Evolutionary conservation across 2,329 filamentous ascomycete genomes (phyloP).

Genomic region (Fusarium sp.): DNA sequence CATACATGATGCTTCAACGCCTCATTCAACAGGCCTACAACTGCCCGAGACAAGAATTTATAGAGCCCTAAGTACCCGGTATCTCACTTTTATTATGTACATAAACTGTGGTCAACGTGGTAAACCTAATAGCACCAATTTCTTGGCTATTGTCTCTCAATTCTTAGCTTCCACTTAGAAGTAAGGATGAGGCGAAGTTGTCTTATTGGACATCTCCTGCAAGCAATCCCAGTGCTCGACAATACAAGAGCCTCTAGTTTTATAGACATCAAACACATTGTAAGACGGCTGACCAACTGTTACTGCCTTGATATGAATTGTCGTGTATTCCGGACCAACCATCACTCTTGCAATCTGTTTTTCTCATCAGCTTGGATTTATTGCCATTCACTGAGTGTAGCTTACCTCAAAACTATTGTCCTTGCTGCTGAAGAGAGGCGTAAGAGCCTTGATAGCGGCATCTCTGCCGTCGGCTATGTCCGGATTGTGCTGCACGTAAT

Average conservation of each 20-base stretch:
- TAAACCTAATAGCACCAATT: too few species aligned
- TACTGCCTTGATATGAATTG: background rate
- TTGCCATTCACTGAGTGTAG: too few species aligned
- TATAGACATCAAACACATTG: background rate
- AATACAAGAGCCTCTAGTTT: background rate
- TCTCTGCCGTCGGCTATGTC: background rate
- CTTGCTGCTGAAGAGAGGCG: background rate
- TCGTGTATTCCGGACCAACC: background rate
- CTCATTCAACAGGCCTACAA: too few species aligned
- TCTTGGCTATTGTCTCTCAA: background rate
- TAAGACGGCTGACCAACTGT: background rate
- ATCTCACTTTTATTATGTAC: too few species aligned
- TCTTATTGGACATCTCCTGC: background rate
- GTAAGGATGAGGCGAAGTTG: background rate
- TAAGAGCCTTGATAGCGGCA: background rate
- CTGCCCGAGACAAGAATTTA: too few species aligned
- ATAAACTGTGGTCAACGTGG: too few species aligned
- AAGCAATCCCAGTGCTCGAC: background rate
- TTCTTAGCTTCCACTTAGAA: background rate
- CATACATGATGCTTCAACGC: too few species aligned
- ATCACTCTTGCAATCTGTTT: background rate
- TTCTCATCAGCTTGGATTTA: background rate
- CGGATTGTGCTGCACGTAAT: conserved; percentile 2
- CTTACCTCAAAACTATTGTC: background rate
- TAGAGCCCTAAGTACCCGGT: too few species aligned